Evolutionary conservation across 2,329 filamentous ascomycete genomes (phyloP).

Genomic region (Phaeosphaeriaceae sp.): DNA sequence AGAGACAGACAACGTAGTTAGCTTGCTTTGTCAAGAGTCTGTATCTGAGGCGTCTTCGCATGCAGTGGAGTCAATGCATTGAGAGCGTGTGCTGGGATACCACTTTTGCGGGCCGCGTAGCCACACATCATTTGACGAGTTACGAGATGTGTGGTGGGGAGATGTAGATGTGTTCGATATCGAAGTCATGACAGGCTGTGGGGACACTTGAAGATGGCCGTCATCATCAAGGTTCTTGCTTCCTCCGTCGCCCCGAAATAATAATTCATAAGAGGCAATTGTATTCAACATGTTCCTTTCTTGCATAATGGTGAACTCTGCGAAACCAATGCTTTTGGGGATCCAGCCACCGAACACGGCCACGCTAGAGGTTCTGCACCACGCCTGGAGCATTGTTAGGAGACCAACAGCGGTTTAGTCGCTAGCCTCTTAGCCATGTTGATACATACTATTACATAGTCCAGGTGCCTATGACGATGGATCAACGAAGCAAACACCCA

Average conservation of each 20-base stretch:
- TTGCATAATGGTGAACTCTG: not conserved
- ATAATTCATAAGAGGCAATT: not conserved
- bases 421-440: conserved; percentile 3
- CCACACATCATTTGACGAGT: conserved; percentile 26
- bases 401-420: conserved; percentile 13
- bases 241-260: not conserved
- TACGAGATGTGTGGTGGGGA: conserved; percentile 21
- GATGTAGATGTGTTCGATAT: conserved; percentile 1
- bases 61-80: conserved; percentile 33
- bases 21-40: conserved; percentile 56
- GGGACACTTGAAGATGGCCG: not conserved
- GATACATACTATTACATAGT: conserved; percentile 11
- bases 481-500: conserved; percentile 26
- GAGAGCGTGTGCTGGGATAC: conserved; percentile 41
- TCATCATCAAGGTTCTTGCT: not conserved
- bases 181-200: not conserved
- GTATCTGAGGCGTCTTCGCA: conserved; percentile 18
- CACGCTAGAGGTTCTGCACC: too few relatives aligned
- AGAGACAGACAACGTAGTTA: conserved; percentile 5
- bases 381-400: not conserved
- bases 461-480: conserved; percentile 13
- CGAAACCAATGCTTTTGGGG: not conserved
- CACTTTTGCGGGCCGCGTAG: conserved; percentile 28
- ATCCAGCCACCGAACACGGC: too few relatives aligned
- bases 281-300: not conserved